Percentiles rank a stretch among this genome's conserved stretches.
phyloP scores from a whole-genome alignment of 73 alveolate genomes.

The Symbiodinium natans region DNA sequence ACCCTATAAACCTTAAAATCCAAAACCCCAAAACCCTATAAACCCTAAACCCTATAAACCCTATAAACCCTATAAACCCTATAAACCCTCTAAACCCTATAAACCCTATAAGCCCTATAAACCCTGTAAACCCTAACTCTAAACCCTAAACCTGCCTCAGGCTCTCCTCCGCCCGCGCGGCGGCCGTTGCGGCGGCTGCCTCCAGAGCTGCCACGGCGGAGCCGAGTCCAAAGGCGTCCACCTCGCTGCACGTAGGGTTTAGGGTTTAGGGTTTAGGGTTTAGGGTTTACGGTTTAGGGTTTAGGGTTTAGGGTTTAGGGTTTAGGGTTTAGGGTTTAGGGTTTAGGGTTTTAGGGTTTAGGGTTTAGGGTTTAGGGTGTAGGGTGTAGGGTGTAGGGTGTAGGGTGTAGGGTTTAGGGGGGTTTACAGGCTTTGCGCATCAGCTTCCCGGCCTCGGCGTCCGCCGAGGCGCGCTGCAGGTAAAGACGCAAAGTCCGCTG shows the following conservation, averaged over 20 bases:
- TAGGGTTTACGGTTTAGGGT: too few relatives aligned
- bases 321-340: not conserved
- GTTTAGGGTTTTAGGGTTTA: not conserved
- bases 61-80: not conserved
- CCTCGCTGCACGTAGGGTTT: too few relatives aligned
- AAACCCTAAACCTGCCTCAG: not conserved
- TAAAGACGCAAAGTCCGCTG: slow-evolving; percentile 54
- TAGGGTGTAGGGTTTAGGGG: not conserved
- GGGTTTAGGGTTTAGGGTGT: not conserved
- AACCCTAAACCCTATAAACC: not conserved
- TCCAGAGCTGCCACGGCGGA: not conserved
- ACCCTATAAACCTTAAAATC: not conserved
- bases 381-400: not conserved
- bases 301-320: not conserved
- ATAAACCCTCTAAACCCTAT: not conserved
- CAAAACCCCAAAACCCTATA: not conserved
- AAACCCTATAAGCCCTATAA: too few relatives aligned
- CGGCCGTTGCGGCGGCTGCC: not conserved
- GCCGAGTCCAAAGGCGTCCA: not conserved
- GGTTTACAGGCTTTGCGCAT: not conserved
- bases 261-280: not conserved
- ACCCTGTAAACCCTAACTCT: not conserved
- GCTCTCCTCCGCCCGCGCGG: not conserved
- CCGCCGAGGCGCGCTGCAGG: slow-evolving; percentile 65
- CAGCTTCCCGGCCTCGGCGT: slow-evolving; percentile 10